Evolutionary conservation across 2,329 filamentous ascomycete genomes (phyloP).

Genomic region (Pseudocercospora crystallina): DNA sequence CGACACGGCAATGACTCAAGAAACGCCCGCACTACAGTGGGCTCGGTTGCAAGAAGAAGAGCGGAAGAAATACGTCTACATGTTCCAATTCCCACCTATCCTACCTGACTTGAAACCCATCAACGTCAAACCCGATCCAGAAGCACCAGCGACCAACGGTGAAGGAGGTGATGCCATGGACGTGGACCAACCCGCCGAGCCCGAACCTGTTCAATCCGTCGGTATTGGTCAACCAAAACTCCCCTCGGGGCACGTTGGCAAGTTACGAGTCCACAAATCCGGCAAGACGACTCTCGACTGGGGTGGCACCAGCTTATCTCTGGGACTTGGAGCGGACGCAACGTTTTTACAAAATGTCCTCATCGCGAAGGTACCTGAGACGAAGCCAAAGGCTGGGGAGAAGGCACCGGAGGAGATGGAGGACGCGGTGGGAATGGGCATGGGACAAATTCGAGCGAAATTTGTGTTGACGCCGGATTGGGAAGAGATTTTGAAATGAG

Average conservation of each 20-base stretch:
- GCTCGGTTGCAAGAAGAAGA: slow-evolving; percentile 35
- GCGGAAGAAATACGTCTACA: slow-evolving; percentile 57
- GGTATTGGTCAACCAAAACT: slow-evolving; percentile 40
- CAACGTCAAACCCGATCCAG: slow-evolving; percentile 31
- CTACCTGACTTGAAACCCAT: slow-evolving; percentile 56
- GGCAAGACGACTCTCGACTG: slow-evolving; percentile 63
- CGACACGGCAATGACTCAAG: slow-evolving; percentile 41
- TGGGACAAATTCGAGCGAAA: slow-evolving; percentile 64
- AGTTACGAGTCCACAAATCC: slow-evolving; percentile 61
- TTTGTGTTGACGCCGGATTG: slow-evolving; percentile 64
- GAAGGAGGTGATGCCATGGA: slow-evolving; percentile 23
- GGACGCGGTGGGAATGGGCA: slow-evolving; percentile 46
- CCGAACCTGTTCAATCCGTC: slow-evolving; percentile 4
- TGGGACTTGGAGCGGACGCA: slow-evolving; percentile 57
- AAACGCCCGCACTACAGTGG: slow-evolving; percentile 16
- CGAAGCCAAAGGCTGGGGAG: slow-evolving; percentile 23
- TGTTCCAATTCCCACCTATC: slow-evolving; percentile 64
- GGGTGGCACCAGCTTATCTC: slow-evolving; percentile 60
- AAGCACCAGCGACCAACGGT: slow-evolving; percentile 17
- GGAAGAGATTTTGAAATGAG: slow-evolving; percentile 48
- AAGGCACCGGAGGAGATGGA: slow-evolving; percentile 18
- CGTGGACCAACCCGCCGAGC: slow-evolving; percentile 15
- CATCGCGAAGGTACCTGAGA: slow-evolving; percentile 36
- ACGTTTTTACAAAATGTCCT: slow-evolving; percentile 63
- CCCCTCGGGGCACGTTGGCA: slow-evolving; percentile 58